Evolutionary conservation across 2,329 filamentous ascomycete genomes (phyloP).

Genomic region (Pestalotiopsis sp.): DNA sequence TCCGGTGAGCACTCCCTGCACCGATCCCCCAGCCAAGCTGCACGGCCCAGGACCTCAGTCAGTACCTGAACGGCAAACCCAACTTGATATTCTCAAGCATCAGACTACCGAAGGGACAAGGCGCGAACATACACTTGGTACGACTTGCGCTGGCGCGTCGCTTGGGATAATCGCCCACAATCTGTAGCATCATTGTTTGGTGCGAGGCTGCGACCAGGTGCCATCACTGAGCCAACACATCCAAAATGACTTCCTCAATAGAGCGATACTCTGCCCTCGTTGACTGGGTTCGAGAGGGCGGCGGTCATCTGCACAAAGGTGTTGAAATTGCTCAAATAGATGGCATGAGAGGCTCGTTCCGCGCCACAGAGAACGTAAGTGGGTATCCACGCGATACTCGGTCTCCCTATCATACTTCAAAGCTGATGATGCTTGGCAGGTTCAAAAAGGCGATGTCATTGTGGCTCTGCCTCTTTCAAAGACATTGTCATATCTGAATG

Average conservation of each 20-base stretch:
- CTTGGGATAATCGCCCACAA: neutral
- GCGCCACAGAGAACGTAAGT: conserved; percentile 39
- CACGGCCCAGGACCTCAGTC: neutral
- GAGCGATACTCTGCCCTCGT: conserved; percentile 41
- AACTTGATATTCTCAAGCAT: neutral
- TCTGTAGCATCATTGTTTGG: neutral
- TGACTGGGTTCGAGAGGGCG: conserved; percentile 50
- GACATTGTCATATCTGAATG: conserved; percentile 63
- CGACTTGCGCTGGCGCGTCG: neutral
- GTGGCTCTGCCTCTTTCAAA: conserved; percentile 55
- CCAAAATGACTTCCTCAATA: conserved; percentile 20
- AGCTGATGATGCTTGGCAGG: conserved; percentile 15
- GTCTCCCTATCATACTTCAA: neutral
- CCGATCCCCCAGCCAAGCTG: neutral
- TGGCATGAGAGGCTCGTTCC: conserved; percentile 56
- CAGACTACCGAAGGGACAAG: neutral
- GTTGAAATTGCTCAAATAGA: conserved; percentile 57
- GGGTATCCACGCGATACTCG: neutral
- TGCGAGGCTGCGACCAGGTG: neutral
- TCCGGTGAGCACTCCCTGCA: neutral
- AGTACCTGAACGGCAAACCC: neutral
- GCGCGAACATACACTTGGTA: neutral
- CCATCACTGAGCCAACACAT: too few species aligned
- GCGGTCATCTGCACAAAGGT: conserved; percentile 50
- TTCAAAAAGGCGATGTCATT: conserved; percentile 44